Percentiles rank a stretch among this genome's conserved stretches.
These are phyloP conservation scores for Fusarium virguliforme DNA, from an alignment of 2,329 filamentous ascomycete genomes.

Conservation along the genomic window DNA sequence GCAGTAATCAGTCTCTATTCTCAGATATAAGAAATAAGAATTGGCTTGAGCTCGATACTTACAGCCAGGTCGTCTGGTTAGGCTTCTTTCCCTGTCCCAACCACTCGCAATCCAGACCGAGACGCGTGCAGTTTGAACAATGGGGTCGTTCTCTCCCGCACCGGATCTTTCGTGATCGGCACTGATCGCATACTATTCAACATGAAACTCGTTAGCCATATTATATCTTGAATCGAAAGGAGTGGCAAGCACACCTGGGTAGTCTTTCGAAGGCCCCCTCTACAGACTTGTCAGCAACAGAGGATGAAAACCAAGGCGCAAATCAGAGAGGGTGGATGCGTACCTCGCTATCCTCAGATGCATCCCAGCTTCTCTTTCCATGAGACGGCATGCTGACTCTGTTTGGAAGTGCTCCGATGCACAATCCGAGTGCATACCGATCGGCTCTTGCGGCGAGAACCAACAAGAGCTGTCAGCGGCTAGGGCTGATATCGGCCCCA, in stretches of 20 bases:
- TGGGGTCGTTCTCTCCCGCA: slow-evolving; percentile 30
- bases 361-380: slow-evolving; percentile 31
- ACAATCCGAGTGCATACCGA: slow-evolving; percentile 4
- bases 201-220: neutral
- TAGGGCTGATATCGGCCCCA: slow-evolving; percentile 9
- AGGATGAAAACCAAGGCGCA: neutral
- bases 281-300: slow-evolving; percentile 6
- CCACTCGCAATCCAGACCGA: slow-evolving; percentile 29
- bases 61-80: slow-evolving; percentile 22
- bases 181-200: slow-evolving; percentile 25
- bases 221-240: neutral
- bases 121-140: slow-evolving; percentile 26
- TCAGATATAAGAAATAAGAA: neutral
- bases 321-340: neutral
- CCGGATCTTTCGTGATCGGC: slow-evolving; percentile 28
- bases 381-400: slow-evolving; percentile 26
- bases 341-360: slow-evolving; percentile 26
- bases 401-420: slow-evolving; percentile 6
- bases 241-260: slow-evolving; percentile 12
- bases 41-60: neutral
- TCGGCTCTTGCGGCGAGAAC: neutral
- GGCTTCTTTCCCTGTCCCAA: slow-evolving; percentile 27
- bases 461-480: neutral
- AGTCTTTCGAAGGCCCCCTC: slow-evolving; percentile 23
- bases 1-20: neutral